phyloP scores from a whole-genome alignment of 2,329 filamentous ascomycete species.

The Aspergillus sp. region DNA sequence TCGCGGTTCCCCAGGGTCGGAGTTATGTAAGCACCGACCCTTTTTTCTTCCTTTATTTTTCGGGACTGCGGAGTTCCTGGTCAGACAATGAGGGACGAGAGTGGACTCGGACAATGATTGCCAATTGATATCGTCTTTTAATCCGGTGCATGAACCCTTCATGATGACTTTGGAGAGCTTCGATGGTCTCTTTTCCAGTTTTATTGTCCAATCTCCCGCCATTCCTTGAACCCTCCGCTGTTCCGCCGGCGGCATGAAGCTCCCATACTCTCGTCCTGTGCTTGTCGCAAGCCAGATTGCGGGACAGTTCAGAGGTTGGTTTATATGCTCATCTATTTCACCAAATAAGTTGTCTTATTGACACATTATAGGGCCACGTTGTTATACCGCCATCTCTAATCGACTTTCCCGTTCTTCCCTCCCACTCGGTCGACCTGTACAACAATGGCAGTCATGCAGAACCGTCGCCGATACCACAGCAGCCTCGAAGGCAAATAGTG shows the following conservation, averaged over 20 bases:
- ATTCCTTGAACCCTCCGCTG: conserved; percentile 9
- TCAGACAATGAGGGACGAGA: too few relatives aligned
- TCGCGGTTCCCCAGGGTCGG: conserved; percentile 12
- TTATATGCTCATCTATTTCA: too few relatives aligned
- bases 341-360: too few relatives aligned
- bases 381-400: background rate
- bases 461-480: conserved; percentile 12
- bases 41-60: conserved; percentile 11
- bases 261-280: conserved; percentile 14
- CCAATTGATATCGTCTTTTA: conserved; percentile 3
- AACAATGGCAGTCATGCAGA: conserved; percentile 10
- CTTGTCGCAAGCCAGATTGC: conserved; percentile 13
- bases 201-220: conserved; percentile 3
- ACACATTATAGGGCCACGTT: background rate
- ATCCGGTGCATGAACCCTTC: conserved; percentile 3
- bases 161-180: conserved; percentile 15
- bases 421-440: conserved; percentile 1
- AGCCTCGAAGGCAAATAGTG: background rate
- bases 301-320: conserved; percentile 2
- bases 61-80: too few relatives aligned
- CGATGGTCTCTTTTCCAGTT: conserved; percentile 2
- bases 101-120: background rate
- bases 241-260: conserved; percentile 26
- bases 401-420: background rate
- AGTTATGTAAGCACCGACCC: conserved; percentile 27